A percentile compares a stretch with the other conserved stretches of the same genome.
Evolutionary conservation across 2,329 filamentous ascomycete species (phyloP).

Genomic region (Leptographium galeiforme): DNA sequence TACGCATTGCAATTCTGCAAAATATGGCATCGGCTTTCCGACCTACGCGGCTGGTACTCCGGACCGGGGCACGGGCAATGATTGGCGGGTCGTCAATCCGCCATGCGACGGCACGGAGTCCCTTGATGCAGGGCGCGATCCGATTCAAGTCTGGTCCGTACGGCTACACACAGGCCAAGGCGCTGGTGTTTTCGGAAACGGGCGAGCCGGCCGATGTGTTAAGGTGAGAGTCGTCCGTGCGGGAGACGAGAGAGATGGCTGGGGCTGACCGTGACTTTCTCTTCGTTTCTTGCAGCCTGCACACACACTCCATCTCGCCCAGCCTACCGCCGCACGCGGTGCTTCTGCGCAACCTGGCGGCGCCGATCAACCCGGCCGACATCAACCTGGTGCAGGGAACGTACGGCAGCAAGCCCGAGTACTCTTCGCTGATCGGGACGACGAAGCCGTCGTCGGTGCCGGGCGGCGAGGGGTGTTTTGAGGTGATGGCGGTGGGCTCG

Average conservation of each 20-base stretch:
- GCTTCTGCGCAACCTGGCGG: conserved; percentile 76
- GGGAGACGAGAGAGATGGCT: not conserved
- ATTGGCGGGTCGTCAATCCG: not conserved
- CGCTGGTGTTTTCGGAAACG: conserved; percentile 61
- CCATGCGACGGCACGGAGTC: not conserved
- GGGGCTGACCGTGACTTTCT: not conserved
- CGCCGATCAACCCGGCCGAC: conserved; percentile 92
- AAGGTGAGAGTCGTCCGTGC: conserved; percentile 26
- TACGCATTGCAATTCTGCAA: too few species aligned
- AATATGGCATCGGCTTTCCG: conserved; percentile 6
- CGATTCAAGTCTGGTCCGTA: conserved; percentile 49
- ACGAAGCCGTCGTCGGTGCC: conserved; percentile 61
- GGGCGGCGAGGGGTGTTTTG: conserved; percentile 88
- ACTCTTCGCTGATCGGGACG: conserved; percentile 64
- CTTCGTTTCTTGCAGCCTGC: conserved; percentile 32
- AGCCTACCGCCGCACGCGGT: conserved; percentile 50
- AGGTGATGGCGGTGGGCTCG: conserved; percentile 61
- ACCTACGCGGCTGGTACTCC: conserved; percentile 4
- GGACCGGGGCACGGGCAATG: not conserved
- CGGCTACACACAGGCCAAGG: conserved; percentile 74
- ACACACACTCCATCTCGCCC: conserved; percentile 65
- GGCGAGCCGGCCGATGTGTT: conserved; percentile 64
- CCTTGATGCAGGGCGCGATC: conserved; percentile 1
- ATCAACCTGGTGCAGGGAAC: conserved; percentile 97
- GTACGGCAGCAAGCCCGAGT: conserved; percentile 74